These are phyloP conservation scores for Diaporthe batatas DNA, from an alignment of 2,329 filamentous ascomycete species.

Conservation along the genomic window DNA sequence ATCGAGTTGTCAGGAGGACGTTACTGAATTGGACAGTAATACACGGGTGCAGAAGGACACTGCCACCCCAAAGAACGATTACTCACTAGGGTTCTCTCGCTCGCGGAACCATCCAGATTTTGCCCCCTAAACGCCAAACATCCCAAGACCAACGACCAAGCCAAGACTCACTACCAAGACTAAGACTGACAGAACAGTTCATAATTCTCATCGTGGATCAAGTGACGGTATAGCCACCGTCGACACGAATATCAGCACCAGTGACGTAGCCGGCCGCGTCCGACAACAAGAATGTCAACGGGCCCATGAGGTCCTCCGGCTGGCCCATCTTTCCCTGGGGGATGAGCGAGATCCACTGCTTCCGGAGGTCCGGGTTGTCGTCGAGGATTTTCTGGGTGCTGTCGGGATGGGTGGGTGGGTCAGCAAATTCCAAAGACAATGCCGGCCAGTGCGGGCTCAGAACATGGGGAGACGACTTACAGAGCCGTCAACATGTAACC, in stretches of 20 bases:
- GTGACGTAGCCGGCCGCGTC: conserved; percentile 70
- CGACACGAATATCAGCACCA: conserved; percentile 83
- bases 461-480: conserved; percentile 66
- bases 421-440: background rate
- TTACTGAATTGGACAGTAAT: background rate
- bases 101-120: conserved; percentile 1
- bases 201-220: conserved; percentile 75
- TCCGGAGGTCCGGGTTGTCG: conserved; percentile 89
- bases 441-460: background rate
- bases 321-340: conserved; percentile 94
- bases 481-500: conserved; percentile 97
- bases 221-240: conserved; percentile 91
- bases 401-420: background rate
- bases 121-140: conserved; percentile 25
- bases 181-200: conserved; percentile 47
- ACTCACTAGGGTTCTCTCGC: background rate
- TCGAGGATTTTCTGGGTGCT: conserved; percentile 95
- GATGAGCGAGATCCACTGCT: conserved; percentile 92
- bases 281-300: conserved; percentile 68
- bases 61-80: background rate
- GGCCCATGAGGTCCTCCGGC: conserved; percentile 93
- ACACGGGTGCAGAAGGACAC: background rate
- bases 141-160: background rate
- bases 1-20: background rate
- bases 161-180: background rate